Base-by-base conservation (phyloP, 148 eudicot species). In the Chenopodium album region DNA sequence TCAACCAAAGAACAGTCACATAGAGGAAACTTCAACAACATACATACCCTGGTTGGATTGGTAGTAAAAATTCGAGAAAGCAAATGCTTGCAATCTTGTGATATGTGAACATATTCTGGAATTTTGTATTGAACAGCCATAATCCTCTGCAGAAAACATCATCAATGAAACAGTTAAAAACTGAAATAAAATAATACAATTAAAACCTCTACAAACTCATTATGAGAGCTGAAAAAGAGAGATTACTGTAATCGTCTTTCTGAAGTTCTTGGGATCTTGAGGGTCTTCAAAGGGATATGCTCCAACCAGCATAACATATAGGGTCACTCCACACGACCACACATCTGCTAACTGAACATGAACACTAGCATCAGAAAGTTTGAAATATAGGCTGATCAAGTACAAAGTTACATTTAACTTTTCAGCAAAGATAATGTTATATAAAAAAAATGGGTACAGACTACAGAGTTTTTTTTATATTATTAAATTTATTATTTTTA, bases 241-340 rank as follows among this genome's bases (percentile, higher is more conserved):
- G 14, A 85, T 79, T 85, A 92, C 98, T 80, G 85, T 92, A 75
- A 94, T 94, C 31, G 98, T 94, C 83, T 94, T 94, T 85, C 98
- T 89, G 89, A 94, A 94, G 82, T 93, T 91, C 71, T 87, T 93
- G 19, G 97, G 94, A 79, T 93, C 97, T 81, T 90, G 90, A 83
- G 89, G 97, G 85, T 93, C 97, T 89, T 93, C 98, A 77, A 92
- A 94, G 77, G 98, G 96, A 79, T 92, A 94, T 70, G 97, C 94
- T 81, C 98, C 96, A 59, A 94, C 96, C 76, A 92, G 86, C 96
- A 92, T 92, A 56, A 94, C 98, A 88, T 94, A 94, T 34, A 92
- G 89, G 31, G 96, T 94, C 77, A 91, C 94, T 63, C 96, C 95
- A 82, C 98, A 94, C 4, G 96, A 94, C 96, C 93, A 94, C 20